These are phyloP conservation scores for Castanospermum australe DNA, from an alignment of 306 rosid species.

Conservation along the genomic window DNA sequence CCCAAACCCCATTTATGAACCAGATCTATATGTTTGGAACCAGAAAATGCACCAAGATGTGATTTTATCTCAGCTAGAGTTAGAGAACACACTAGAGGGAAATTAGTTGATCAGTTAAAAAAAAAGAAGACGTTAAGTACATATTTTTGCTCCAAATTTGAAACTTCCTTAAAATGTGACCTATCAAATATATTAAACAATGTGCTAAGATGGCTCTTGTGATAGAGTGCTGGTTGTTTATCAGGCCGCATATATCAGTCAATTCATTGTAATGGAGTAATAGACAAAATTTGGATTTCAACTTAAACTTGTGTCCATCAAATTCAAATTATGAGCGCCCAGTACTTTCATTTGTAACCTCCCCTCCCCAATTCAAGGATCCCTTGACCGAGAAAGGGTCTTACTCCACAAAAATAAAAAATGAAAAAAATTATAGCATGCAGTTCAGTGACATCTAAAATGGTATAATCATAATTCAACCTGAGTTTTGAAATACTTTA, in stretches of 20 bases:
- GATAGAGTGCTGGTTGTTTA: neutral
- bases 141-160: neutral
- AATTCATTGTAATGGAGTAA: neutral
- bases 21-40: neutral
- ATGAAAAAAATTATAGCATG: neutral
- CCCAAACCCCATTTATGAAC: slow-evolving; percentile 7
- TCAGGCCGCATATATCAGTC: neutral
- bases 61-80: neutral
- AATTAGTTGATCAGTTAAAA: neutral
- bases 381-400: neutral
- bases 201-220: neutral
- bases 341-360: neutral
- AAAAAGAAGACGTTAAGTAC: neutral
- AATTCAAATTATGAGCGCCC: neutral
- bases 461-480: neutral
- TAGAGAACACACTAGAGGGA: neutral
- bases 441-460: slow-evolving; percentile 17
- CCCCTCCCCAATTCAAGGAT: neutral
- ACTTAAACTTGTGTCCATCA: slow-evolving; percentile 10
- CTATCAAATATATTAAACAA: neutral
- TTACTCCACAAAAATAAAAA: neutral
- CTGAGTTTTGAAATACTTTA: slow-evolving; percentile 18
- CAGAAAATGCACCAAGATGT: slow-evolving; percentile 12
- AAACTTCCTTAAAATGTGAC: neutral
- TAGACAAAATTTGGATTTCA: neutral